Evolutionary conservation across 192 early-diverging fungal genomes (phyloP), one percentile per base, ranked within the genome.

Genomic region (Pilaira anomala): DNA sequence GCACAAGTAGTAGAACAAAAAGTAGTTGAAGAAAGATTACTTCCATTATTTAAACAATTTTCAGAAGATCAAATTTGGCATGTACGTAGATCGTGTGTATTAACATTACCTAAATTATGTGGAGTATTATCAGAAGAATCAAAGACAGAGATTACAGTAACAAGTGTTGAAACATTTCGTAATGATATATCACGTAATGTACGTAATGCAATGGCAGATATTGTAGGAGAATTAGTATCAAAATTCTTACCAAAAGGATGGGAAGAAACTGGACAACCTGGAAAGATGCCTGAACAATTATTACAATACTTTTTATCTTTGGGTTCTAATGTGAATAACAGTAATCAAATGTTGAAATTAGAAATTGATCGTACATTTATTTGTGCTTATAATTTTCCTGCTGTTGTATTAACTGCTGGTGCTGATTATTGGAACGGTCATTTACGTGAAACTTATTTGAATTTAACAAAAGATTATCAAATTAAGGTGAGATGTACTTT

Each of bases 371-470:
- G 78, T 8, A 69, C 79, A 0, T 62, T 73, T 22, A 76, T 81
- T 40, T 85, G 83, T 56, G 78, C 83, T 25, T 83, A 75, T 53
- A 85, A 80, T 52, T 85, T 85, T 60, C 83, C 83, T 28, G 83
- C 78, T 33, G 79, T 81, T 19, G 68, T 83, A 36, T 62, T 85
- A 51, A 83, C 83, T 25, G 75, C 79, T 50, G 83, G 83, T 28
- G 67, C 54, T 16, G 72, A 69, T 16, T 74, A 78, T 46, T 85
- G 83, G 83, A 79, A 85, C 19, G 50, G 64, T 13, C 58, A 81
- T 48, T 71, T 85, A 25, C 77, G 74, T 13, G 78, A 75, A 0
- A 71, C 68, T 0, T 80, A 80, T 60, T 5, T 71, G 12, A 58
- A 65, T 18, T 44, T 80, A 52, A 72, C 75, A 11, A 69, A 74